Evolutionary conservation across 2,329 filamentous ascomycete genomes (phyloP), one percentile per base, ranked within the genome.

Genomic region (Penicillium brevicompactum): DNA sequence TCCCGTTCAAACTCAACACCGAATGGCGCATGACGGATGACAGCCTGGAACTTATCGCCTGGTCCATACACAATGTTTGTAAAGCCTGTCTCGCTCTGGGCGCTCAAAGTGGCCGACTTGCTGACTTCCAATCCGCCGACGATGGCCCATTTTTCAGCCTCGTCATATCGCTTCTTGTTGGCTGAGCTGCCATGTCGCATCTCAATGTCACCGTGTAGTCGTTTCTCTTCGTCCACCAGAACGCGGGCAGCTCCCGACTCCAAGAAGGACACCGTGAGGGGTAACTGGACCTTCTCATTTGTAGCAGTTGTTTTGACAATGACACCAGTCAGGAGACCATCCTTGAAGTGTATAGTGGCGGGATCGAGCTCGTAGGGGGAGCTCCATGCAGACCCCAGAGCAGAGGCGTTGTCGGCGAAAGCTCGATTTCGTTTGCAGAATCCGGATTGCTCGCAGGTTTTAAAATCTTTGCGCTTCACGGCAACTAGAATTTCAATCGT

Each of bases 391-490:
- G 84, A 82, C 57, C 85, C 86, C 53, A 85, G 77, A 41, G 84
- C 78, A 44, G 84, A 76, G 59, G 87, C 91, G 60, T 84, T 80
- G 75, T 97, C 92, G 71, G 94, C 94, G 71, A 90, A 92, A 38
- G 85, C 89, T 72, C 94, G 87, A 77, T 97, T 97, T 62, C 94
- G 90, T 73, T 92, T 94, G 78, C 94, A 99, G 80, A 99, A 99
- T 67, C 94, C 94, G 4, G 93, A 94, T 73, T 99, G 93, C 64
- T 89, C 80, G 79, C 94, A 99, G 67, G 89, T 96, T 73, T 97
- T 99, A 83, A 97, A 99, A 74, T 96, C 92, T 68, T 96, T 87
- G 71, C 96, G 89, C 78, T 99, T 99, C 49, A 99, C 94, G 67
- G 85, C 82, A 62, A 84, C 92, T 96, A 64, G 30, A 56, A 53